Evolutionary conservation across 2,329 filamentous ascomycete species (phyloP), one percentile per base, ranked within the genome.

Genomic region (Aspergillus neotritici): DNA sequence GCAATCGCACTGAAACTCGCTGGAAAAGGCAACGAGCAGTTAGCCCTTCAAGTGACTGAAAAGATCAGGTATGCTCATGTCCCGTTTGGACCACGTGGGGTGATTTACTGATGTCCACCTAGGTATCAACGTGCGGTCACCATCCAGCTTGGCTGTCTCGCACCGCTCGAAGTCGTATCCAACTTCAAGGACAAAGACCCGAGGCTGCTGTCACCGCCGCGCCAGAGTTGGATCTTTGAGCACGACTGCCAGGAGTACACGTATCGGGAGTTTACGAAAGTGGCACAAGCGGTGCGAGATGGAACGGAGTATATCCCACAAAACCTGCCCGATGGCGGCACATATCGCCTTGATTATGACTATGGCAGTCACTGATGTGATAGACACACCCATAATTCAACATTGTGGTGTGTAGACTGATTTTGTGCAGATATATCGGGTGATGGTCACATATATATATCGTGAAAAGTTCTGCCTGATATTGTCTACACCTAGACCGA

Each of bases 201-300:
- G n/a, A 28, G 21, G 7, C 31, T 41, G 21, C 32, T 49, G 5
- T 21, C 32, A 30, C 44, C 44, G 14, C 47, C 50, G 14, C 39
- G 40, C 17, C 49, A 44, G 4, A 37, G 35, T 3, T 52, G 50
- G 50, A 44, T 50, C 31, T 39, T 52, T 31, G 37, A 44, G 31
- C 46, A 52, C 34, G 44, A 52, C 29, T 47, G 43, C n/a, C 47
- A 44, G 30, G 34, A 46, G 14, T 47, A 52, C 34, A 33, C 43
- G 4, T 48, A 48, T 15, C 34, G 31, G 40, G 42, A 48, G 33
- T 52, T 48, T 31, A 9, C 34, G 10, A 29, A 33, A 8, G 47
- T 44, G 8, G 41, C 34, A n/a, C 31, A 41, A 10, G 39, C 44
- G 4, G 29, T 52, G 30, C 32, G 31, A 15, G 31, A 35, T 12